These are phyloP conservation scores for Colletotrichum destructivum DNA, from an alignment of 2,329 filamentous ascomycete species.

Conservation along the genomic window DNA sequence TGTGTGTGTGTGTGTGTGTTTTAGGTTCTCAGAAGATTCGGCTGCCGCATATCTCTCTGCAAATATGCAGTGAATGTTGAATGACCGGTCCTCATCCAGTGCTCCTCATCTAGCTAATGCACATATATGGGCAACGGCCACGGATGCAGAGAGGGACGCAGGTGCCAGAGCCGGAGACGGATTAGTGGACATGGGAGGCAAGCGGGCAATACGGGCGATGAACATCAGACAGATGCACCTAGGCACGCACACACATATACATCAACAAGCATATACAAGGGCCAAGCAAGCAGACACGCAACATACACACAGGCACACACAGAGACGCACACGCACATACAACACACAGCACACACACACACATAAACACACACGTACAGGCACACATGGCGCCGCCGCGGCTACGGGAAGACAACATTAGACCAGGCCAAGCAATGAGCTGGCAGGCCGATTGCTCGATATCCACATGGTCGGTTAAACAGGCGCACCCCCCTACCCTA, in stretches of 20 bases:
- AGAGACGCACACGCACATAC: too few species aligned
- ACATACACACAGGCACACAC: constrained; percentile 39
- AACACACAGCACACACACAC: constrained; percentile 32
- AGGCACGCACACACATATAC: constrained; percentile 41
- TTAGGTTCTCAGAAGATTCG: constrained; percentile 12
- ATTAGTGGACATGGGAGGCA: constrained; percentile 19
- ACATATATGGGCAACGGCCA: constrained; percentile 6
- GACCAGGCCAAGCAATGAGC: constrained; percentile 33
- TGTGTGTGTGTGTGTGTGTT: background rate
- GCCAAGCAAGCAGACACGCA: constrained; percentile 41
- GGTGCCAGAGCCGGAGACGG: constrained; percentile 2
- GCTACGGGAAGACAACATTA: constrained; percentile 34
- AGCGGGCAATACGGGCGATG: constrained; percentile 23
- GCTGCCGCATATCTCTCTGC: constrained; percentile 28
- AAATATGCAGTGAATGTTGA: constrained; percentile 8
- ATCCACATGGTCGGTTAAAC: constrained; percentile 35
- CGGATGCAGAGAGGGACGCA: background rate
- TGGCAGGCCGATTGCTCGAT: constrained; percentile 37
- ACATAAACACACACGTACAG: constrained; percentile 45
- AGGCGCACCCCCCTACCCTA: constrained; percentile 2
- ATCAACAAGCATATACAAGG: constrained; percentile 39
- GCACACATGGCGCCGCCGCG: constrained; percentile 40
- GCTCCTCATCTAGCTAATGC: constrained; percentile 19
- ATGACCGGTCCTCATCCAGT: too few species aligned
- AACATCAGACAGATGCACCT: constrained; percentile 40